Percentiles rank a stretch among this genome's conserved stretches.
Evolutionary conservation across 1,284 basidiomycete genomes (phyloP).

Genomic region (Ganoderma lingzhi): DNA sequence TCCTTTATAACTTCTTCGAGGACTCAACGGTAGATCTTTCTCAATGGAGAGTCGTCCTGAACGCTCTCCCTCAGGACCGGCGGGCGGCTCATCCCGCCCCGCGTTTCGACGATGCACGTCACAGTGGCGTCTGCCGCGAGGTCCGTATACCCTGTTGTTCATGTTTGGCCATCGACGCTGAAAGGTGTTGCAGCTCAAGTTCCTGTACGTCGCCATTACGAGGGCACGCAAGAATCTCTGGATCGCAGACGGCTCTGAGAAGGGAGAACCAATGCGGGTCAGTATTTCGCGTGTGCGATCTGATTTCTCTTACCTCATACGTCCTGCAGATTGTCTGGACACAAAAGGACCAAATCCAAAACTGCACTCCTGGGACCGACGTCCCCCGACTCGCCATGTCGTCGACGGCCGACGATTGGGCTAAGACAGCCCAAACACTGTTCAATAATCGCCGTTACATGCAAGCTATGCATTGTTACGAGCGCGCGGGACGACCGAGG

Average conservation of each 20-base stretch:
- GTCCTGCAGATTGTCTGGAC: slow-evolving; percentile 56
- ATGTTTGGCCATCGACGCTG: not conserved
- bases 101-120: slow-evolving; percentile 58
- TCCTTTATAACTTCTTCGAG: slow-evolving; percentile 76
- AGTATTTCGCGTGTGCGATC: slow-evolving; percentile 20
- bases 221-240: slow-evolving; percentile 72
- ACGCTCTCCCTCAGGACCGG: slow-evolving; percentile 43
- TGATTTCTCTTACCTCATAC: not conserved
- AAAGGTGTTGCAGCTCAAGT: slow-evolving; percentile 58
- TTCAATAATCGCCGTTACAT: slow-evolving; percentile 64
- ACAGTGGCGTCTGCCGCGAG: slow-evolving; percentile 68
- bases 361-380: slow-evolving; percentile 50
- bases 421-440: slow-evolving; percentile 53
- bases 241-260: slow-evolving; percentile 69
- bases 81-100: slow-evolving; percentile 46
- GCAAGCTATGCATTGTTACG: slow-evolving; percentile 71
- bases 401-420: slow-evolving; percentile 64
- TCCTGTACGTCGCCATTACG: slow-evolving; percentile 75
- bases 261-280: slow-evolving; percentile 66
- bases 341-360: slow-evolving; percentile 50
- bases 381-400: slow-evolving; percentile 57
- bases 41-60: slow-evolving; percentile 71
- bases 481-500: slow-evolving; percentile 55
- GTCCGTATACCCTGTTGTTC: slow-evolving; percentile 43
- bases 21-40: slow-evolving; percentile 60